Conservation (phyloP, 768 basidiomycete species). For the Trametes villosa region DNA sequence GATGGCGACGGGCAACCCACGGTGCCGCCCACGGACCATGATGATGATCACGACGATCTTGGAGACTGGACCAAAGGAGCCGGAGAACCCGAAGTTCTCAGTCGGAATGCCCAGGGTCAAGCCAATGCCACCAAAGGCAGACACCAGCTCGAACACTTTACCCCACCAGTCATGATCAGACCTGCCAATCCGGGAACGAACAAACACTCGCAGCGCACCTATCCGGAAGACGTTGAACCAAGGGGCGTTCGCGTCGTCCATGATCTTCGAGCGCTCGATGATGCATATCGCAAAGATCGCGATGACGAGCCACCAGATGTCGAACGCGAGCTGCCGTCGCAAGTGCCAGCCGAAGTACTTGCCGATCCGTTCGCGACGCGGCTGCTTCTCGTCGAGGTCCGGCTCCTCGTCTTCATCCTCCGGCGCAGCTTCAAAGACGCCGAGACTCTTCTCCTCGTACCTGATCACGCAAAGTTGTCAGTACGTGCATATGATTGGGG, state of each 20-base stretch:
- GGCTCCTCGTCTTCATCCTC: conserved; percentile 56
- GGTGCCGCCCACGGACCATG: conserved; percentile 80
- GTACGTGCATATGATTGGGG: neutral
- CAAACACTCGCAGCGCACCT: neutral
- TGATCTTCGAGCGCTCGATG: conserved; percentile 63
- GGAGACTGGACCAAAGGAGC: conserved; percentile 64
- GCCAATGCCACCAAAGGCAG: conserved; percentile 72
- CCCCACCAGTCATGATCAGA: neutral
- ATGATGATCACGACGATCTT: conserved; percentile 74
- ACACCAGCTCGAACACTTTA: conserved; percentile 63
- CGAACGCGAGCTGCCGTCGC: conserved; percentile 66
- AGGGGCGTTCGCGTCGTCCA: conserved; percentile 52
- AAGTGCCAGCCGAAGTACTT: conserved; percentile 58
- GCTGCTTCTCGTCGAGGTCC: conserved; percentile 40
- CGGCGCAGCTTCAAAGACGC: conserved; percentile 60
- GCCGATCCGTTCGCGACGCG: conserved; percentile 49
- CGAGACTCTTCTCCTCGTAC: conserved; percentile 75
- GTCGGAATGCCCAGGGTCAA: conserved; percentile 65
- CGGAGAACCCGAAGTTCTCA: conserved; percentile 66
- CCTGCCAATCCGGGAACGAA: neutral
- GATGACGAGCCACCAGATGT: conserved; percentile 83
- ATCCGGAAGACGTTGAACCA: conserved; percentile 67
- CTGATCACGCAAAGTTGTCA: conserved; percentile 28
- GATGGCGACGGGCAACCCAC: conserved; percentile 70
- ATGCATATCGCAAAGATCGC: conserved; percentile 75